A percentile compares a stretch with the other conserved stretches of the same genome.
Evolutionary conservation across 352 stramenopile species (phyloP).

Genomic region (Phytophthora ramorum): DNA sequence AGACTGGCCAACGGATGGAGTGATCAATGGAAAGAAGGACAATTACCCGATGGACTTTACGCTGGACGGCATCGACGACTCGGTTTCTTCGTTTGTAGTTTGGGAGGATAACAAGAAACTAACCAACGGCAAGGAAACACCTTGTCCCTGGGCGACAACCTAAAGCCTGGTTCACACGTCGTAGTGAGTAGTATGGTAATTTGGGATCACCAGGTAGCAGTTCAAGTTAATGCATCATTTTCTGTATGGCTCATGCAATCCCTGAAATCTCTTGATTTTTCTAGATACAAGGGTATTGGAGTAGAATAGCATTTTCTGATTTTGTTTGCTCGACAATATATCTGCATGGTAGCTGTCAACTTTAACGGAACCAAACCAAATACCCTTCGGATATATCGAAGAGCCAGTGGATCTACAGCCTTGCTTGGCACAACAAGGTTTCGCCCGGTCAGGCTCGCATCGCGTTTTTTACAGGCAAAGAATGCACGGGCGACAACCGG

Average conservation of each 20-base stretch:
- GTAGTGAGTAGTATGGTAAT: not conserved
- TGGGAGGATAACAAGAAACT: slow-evolving; percentile 23
- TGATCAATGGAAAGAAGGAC: slow-evolving; percentile 21
- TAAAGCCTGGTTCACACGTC: not conserved
- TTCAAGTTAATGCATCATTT: not conserved
- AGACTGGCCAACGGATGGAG: slow-evolving; percentile 22
- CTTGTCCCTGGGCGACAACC: slow-evolving; percentile 19
- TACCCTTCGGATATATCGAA: too few relatives aligned
- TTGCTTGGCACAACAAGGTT: slow-evolving; percentile 19
- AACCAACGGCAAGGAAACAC: slow-evolving; percentile 24
- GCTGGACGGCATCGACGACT: slow-evolving; percentile 29
- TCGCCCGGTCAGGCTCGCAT: slow-evolving; percentile 22
- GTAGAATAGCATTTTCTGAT: not conserved
- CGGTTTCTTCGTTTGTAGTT: slow-evolving; percentile 36
- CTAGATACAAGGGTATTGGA: not conserved
- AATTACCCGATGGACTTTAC: slow-evolving; percentile 33
- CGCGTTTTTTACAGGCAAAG: slow-evolving; percentile 17
- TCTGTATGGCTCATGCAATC: not conserved
- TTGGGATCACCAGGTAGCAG: not conserved
- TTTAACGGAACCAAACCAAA: too few relatives aligned
- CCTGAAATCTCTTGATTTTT: not conserved
- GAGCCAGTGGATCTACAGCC: slow-evolving; percentile 17
- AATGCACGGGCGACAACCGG: slow-evolving; percentile 14
- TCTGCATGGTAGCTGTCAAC: too few relatives aligned
- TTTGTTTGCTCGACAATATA: too few relatives aligned